Percentiles rank a stretch among this genome's conserved stretches.
Conservation (phyloP, 257 asterid species). For the Solanum paucissectum region DNA sequence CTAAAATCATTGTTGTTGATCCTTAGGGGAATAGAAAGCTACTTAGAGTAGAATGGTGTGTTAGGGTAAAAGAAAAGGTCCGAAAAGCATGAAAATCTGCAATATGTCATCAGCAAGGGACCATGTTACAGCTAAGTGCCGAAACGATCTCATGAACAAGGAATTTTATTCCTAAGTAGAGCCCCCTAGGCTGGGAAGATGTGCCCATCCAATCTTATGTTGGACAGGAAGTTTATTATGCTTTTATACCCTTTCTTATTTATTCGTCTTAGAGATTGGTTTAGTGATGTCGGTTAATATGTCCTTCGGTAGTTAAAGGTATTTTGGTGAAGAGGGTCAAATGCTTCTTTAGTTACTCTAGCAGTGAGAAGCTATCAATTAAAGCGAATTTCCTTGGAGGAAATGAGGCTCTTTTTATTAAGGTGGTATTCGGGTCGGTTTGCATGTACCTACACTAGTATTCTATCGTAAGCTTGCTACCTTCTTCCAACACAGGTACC, state of each 20-base stretch:
- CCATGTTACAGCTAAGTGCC: not conserved
- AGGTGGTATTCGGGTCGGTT: not conserved
- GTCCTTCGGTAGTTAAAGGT: not conserved
- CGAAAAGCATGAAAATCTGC: not conserved
- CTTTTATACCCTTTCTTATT: not conserved
- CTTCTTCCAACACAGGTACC: not conserved
- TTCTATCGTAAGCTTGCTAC: not conserved
- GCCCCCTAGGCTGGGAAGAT: not conserved
- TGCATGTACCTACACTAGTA: not conserved
- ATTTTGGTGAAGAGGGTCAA: not conserved
- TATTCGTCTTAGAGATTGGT: not conserved
- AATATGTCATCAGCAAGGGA: not conserved
- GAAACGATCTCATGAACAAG: not conserved
- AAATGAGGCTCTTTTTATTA: not conserved
- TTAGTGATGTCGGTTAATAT: not conserved
- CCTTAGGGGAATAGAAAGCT: not conserved
- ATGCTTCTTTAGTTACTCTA: not conserved
- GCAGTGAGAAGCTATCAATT: not conserved
- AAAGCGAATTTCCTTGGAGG: not conserved
- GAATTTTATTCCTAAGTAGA: not conserved
- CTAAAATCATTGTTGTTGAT: not conserved
- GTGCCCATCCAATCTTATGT: not conserved
- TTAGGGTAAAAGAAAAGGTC: not conserved
- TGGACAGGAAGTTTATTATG: not conserved
- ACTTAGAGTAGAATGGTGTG: not conserved